Evolutionary conservation across 2,329 filamentous ascomycete genomes (phyloP), one percentile per base, ranked within the genome.

Genomic region (Juglanconis juglandina): DNA sequence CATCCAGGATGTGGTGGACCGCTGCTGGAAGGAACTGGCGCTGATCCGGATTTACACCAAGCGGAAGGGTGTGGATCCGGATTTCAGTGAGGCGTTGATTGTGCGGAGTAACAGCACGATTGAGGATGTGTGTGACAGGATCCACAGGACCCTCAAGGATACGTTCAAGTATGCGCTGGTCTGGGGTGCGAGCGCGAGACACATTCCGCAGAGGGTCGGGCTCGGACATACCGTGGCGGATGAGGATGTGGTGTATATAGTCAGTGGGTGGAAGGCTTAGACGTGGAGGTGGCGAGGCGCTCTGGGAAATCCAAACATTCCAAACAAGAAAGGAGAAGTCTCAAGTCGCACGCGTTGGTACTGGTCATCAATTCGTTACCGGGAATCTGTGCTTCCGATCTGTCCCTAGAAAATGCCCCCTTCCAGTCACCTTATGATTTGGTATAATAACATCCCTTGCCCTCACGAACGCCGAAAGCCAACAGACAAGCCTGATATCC

Each of bases 101-200:
- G 95, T 99, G 66, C 84, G 96, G 61, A 87, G 81, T 72, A 90
- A 93, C 68, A 92, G 91, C 71, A 91, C 88, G 11, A 92, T 99
- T 70, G 95, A 98, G 77, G 94, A 99, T 75, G 95, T 99, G 9
- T 99, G 95, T 75, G 95, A 99, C 75, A 87, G 91, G 68, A 90
- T 99, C 67, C 95, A 99, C 77, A 83, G 95, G 64, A 95, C 87
- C 33, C 79, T 99, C 66, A 99, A 98, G 84, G 96, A 99, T 65
- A 96, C 92, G 4, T 99, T 98, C 83, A 99, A 98, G 81, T 97
- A 98, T 77, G 96, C 95, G 3, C 77, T 98, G 66, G 95, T 99
- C 0, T 99, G 96, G 96, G 95, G 95, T 4, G 93, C 93, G 17
- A 98, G 94, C 75, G 95, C 95, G 41, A 87, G 92, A 69, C 96